These are phyloP conservation scores for Thielaviopsis musarum DNA, from an alignment of 2,329 filamentous ascomycete genomes.

Conservation along the genomic window DNA sequence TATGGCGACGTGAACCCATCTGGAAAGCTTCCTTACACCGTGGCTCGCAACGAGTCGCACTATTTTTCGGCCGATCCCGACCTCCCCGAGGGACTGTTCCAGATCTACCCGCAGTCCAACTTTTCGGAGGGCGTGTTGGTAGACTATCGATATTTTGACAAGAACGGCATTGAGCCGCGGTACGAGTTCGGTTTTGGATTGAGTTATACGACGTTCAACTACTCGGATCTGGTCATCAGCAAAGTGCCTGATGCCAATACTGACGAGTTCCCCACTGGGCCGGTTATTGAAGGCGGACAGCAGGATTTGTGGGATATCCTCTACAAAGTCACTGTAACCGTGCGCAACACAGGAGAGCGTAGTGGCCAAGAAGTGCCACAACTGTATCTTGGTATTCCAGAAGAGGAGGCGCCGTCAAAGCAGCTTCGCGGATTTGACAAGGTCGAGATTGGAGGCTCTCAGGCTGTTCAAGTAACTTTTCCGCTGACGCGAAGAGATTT, in stretches of 20 bases:
- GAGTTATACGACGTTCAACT: conserved; percentile 36
- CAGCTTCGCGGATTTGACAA: conserved; percentile 55
- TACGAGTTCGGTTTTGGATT: conserved; percentile 42
- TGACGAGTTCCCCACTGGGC: conserved; percentile 23
- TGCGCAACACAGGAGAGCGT: conserved; percentile 26
- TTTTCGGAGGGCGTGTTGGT: conserved; percentile 35
- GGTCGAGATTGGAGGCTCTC: conserved; percentile 29
- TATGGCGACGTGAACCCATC: conserved; percentile 41
- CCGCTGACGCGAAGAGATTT: conserved; percentile 44
- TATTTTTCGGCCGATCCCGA: conserved; percentile 40
- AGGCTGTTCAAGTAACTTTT: conserved; percentile 30
- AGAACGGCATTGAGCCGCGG: conserved; percentile 28
- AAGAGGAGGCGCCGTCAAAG: conserved; percentile 26
- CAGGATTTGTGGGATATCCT: conserved; percentile 31
- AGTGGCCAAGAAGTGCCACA: conserved; percentile 31
- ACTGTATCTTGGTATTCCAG: conserved; percentile 31
- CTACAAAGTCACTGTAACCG: conserved; percentile 21
- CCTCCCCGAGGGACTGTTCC: conserved; percentile 31
- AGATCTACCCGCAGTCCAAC: conserved; percentile 32
- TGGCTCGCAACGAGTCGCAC: conserved; percentile 38
- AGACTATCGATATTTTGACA: conserved; percentile 39
- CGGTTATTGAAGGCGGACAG: conserved; percentile 27
- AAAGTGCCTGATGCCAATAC: conserved; percentile 17
- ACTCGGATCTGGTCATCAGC: conserved; percentile 25
- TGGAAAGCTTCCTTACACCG: conserved; percentile 44